phyloP scores from a whole-genome alignment of 805 yeast species.

The Schwanniomyces pseudopolymorphus region DNA sequence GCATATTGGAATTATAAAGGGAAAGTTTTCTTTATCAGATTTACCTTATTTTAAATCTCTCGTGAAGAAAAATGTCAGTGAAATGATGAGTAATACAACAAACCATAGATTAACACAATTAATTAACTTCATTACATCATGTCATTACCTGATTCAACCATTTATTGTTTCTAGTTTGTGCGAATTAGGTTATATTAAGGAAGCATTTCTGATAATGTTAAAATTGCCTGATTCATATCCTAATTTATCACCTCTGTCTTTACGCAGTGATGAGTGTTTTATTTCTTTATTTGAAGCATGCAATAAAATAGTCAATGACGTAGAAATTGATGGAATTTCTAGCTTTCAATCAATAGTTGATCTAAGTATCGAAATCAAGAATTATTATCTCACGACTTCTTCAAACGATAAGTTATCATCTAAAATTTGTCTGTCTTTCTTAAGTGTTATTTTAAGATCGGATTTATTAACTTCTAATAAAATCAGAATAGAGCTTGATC shows the following conservation, averaged over 20 bases:
- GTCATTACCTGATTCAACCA: constrained; percentile 24
- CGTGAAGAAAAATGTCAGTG: constrained; percentile 16
- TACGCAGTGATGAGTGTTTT: constrained; percentile 14
- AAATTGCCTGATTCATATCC: constrained; percentile 14
- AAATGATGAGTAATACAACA: constrained; percentile 4
- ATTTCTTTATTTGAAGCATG: constrained; percentile 10
- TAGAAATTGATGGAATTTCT: not conserved
- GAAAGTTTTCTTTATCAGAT: constrained; percentile 25
- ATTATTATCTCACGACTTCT: not conserved
- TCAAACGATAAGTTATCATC: not conserved
- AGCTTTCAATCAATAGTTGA: not conserved
- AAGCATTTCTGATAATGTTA: constrained; percentile 24
- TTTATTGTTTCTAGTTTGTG: constrained; percentile 30
- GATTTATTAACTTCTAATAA: not conserved
- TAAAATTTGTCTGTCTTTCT: constrained; percentile 3
- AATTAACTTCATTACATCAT: constrained; percentile 15
- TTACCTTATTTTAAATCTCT: constrained; percentile 29
- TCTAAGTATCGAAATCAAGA: constrained; percentile 1
- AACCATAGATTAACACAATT: constrained; percentile 10
- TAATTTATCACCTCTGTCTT: constrained; percentile 5
- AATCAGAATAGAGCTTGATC: constrained; percentile 2
- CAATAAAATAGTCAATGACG: constrained; percentile 1
- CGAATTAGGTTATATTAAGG: constrained; percentile 19
- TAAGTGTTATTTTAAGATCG: not conserved
- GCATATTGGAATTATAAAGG: constrained; percentile 27